phyloP scores from a whole-genome alignment of 139 green algal species.

The Auxenochlorella pyrenoidosa region DNA sequence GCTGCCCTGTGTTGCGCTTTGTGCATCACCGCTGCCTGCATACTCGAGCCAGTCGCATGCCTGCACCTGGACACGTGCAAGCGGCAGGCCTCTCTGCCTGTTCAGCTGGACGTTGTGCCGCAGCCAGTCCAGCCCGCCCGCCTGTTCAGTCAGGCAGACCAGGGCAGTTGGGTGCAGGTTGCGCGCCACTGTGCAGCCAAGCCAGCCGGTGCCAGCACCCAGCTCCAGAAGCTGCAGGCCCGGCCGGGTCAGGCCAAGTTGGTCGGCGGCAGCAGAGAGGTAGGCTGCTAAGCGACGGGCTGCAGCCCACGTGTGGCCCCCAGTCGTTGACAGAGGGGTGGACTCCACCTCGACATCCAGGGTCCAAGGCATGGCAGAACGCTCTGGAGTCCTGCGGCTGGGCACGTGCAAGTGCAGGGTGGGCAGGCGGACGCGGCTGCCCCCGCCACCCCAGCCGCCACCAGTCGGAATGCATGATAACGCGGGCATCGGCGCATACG shows the following conservation, averaged over 20 bases:
- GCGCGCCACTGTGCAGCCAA: constrained; percentile 59
- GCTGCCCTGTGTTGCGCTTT: background rate
- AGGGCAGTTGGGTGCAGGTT: constrained; percentile 51
- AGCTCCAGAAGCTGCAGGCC: constrained; percentile 62
- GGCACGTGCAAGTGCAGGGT: background rate
- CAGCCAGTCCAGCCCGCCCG: constrained; percentile 52
- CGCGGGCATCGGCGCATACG: too few species aligned
- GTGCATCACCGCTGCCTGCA: background rate
- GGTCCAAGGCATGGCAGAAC: background rate
- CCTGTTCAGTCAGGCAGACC: constrained; percentile 53
- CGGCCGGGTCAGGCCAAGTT: constrained; percentile 6
- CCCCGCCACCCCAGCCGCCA: too few species aligned
- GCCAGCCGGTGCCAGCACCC: constrained; percentile 61
- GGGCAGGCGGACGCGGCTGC: too few species aligned
- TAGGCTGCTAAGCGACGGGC: constrained; percentile 36
- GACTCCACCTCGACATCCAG: constrained; percentile 27
- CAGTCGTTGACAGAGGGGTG: constrained; percentile 35
- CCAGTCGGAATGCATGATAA: too few species aligned
- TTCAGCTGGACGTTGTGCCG: constrained; percentile 56
- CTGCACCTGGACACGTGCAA: constrained; percentile 20
- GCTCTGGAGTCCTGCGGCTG: background rate
- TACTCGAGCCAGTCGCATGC: constrained; percentile 31
- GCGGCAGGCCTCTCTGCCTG: constrained; percentile 10
- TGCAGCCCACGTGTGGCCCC: constrained; percentile 43
- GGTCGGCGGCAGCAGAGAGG: background rate